Percentiles rank a stretch among this genome's conserved stretches.
These are phyloP conservation scores for Acer saccharum DNA, from an alignment of 345 rosid species.

Conservation along the genomic window DNA sequence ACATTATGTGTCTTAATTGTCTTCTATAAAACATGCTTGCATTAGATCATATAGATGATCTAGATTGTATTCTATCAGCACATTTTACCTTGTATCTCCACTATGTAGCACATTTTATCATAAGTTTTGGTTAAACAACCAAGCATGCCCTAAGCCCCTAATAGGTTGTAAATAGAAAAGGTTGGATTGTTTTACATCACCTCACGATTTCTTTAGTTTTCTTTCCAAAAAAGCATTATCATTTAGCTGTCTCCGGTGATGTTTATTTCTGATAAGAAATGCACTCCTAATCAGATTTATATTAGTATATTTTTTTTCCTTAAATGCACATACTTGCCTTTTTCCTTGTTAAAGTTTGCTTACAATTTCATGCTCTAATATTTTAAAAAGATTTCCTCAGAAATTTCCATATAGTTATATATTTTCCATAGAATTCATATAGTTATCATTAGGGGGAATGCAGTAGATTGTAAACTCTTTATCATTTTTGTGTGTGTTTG, in stretches of 20 bases:
- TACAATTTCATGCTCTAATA: background rate
- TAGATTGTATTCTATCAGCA: background rate
- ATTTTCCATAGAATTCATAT: background rate
- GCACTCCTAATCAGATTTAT: constrained; percentile 1
- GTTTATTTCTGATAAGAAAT: background rate
- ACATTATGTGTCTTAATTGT: constrained; percentile 5
- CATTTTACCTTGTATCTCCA: background rate
- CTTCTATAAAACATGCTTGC: background rate
- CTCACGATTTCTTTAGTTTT: background rate
- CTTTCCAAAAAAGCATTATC: background rate
- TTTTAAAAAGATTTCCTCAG: background rate
- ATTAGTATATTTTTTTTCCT: background rate
- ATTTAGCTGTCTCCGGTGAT: background rate
- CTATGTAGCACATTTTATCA: background rate
- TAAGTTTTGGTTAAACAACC: background rate
- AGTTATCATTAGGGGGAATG: background rate
- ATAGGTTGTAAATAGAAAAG: background rate
- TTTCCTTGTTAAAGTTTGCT: background rate
- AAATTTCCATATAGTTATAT: background rate
- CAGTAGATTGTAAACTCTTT: background rate
- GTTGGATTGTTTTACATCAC: background rate
- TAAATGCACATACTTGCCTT: background rate
- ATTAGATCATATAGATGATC: background rate
- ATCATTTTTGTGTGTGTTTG: background rate
- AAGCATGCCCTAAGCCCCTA: background rate